phyloP scores from a whole-genome alignment of 805 yeast genomes.

The Yamadazyma phyllophila region DNA sequence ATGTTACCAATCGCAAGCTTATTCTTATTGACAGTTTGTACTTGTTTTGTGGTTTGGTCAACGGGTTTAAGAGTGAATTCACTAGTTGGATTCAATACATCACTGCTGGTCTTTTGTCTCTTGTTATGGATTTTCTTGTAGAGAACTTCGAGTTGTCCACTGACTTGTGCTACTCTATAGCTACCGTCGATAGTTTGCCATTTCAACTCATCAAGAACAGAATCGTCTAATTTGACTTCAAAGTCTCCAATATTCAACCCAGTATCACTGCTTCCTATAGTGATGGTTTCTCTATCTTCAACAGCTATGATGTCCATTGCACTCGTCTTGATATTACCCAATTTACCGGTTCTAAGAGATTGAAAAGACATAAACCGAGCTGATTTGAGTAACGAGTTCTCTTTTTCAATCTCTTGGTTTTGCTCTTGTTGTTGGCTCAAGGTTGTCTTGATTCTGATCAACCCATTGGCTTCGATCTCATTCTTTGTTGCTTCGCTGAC shows the following conservation, averaged over 20 bases:
- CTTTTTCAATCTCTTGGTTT: slow-evolving; percentile 22
- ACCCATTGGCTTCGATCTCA: slow-evolving; percentile 26
- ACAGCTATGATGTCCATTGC: slow-evolving; percentile 33
- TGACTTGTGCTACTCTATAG: slow-evolving; percentile 76
- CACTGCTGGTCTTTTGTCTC: slow-evolving; percentile 20
- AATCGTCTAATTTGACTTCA: slow-evolving; percentile 68
- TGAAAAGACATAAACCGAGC: slow-evolving; percentile 31
- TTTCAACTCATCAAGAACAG: slow-evolving; percentile 53
- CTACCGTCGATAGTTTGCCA: slow-evolving; percentile 89
- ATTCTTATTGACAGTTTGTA: slow-evolving; percentile 9
- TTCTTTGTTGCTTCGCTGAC: slow-evolving; percentile 16
- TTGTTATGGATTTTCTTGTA: slow-evolving; percentile 17
- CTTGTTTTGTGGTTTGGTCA: slow-evolving; percentile 10
- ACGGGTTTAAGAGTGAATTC: slow-evolving; percentile 29
- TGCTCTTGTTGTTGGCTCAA: slow-evolving; percentile 32
- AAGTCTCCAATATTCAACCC: slow-evolving; percentile 36
- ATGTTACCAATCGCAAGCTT: slow-evolving; percentile 85
- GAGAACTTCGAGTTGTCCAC: slow-evolving; percentile 56
- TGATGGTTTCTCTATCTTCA: slow-evolving; percentile 37
- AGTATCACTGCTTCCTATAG: slow-evolving; percentile 50
- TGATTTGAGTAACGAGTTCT: slow-evolving; percentile 17
- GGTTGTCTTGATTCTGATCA: slow-evolving; percentile 22
- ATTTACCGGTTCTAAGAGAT: slow-evolving; percentile 21
- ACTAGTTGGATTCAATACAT: slow-evolving; percentile 29
- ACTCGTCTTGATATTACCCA: slow-evolving; percentile 8